These are phyloP conservation scores for Vachellia collinsii DNA, from an alignment of 306 rosid genomes.

Conservation along the genomic window DNA sequence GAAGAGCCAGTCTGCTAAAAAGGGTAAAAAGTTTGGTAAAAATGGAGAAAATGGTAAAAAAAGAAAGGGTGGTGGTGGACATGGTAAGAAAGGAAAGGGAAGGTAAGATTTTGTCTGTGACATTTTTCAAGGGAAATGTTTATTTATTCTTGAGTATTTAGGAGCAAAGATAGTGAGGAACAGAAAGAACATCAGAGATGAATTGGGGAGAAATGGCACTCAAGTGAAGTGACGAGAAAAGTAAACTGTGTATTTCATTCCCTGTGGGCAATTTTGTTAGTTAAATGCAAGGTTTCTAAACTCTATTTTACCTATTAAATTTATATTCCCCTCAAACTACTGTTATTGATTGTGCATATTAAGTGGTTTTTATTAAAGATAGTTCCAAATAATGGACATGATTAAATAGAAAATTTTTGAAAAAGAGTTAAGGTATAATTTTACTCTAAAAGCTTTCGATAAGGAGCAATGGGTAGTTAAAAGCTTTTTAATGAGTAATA, in stretches of 20 bases:
- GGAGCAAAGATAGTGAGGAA: not conserved
- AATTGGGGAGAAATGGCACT: not conserved
- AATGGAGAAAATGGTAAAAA: constrained; percentile 61
- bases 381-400: too few relatives aligned
- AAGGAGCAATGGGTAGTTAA: too few relatives aligned
- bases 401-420: too few relatives aligned
- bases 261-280: not conserved
- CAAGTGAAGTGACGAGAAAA: not conserved
- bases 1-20: constrained; percentile 56
- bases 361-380: too few relatives aligned
- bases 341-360: too few relatives aligned
- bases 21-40: constrained; percentile 62
- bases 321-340: too few relatives aligned
- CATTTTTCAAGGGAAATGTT: not conserved
- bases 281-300: not conserved
- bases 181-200: not conserved
- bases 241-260: not conserved
- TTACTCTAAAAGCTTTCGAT: too few relatives aligned
- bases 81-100: constrained; percentile 9
- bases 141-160: not conserved
- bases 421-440: too few relatives aligned
- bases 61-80: constrained; percentile 45
- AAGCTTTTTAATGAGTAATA: too few relatives aligned
- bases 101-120: constrained; percentile 17
- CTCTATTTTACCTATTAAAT: too few relatives aligned